These are phyloP conservation scores for Termitomyces sp. DNA, from an alignment of 1,284 basidiomycete genomes.

Conservation along the genomic window DNA sequence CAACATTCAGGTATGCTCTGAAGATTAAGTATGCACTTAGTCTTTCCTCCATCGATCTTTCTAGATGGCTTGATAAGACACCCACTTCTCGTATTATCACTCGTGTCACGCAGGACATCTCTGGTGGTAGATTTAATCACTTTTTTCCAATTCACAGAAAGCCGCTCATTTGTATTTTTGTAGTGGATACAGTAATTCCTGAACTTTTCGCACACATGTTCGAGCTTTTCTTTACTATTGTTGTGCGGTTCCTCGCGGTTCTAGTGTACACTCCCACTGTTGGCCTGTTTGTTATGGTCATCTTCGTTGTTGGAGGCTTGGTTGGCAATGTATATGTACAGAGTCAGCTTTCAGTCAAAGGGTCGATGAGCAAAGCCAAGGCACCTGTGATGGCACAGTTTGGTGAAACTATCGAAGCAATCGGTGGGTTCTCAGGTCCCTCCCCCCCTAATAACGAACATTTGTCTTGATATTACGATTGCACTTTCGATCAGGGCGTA, in stretches of 20 bases:
- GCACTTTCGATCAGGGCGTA: slow-evolving; percentile 55
- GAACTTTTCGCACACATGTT: slow-evolving; percentile 21
- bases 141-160: neutral
- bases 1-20: slow-evolving; percentile 32
- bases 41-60: neutral
- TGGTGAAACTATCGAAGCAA: slow-evolving; percentile 58
- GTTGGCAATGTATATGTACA: slow-evolving; percentile 52
- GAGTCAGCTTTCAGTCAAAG: slow-evolving; percentile 70
- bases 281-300: slow-evolving; percentile 21
- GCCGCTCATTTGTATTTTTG: neutral
- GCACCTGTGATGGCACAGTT: slow-evolving; percentile 67
- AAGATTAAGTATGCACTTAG: neutral
- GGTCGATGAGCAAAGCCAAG: slow-evolving; percentile 64
- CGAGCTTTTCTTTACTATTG: slow-evolving; percentile 24
- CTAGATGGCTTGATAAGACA: slow-evolving; percentile 46
- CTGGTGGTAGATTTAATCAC: slow-evolving; percentile 4
- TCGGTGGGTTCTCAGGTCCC: slow-evolving; percentile 41
- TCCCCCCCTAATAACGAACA: neutral
- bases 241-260: slow-evolving; percentile 23
- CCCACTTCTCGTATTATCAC: slow-evolving; percentile 49
- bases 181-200: slow-evolving; percentile 25
- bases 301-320: slow-evolving; percentile 26
- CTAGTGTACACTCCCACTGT: slow-evolving; percentile 26
- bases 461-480: neutral
- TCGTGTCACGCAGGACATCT: slow-evolving; percentile 51